Evolutionary conservation across 805 yeast species (phyloP), one percentile per base, ranked within the genome.

Genomic region (Metschnikowia orientalis): DNA sequence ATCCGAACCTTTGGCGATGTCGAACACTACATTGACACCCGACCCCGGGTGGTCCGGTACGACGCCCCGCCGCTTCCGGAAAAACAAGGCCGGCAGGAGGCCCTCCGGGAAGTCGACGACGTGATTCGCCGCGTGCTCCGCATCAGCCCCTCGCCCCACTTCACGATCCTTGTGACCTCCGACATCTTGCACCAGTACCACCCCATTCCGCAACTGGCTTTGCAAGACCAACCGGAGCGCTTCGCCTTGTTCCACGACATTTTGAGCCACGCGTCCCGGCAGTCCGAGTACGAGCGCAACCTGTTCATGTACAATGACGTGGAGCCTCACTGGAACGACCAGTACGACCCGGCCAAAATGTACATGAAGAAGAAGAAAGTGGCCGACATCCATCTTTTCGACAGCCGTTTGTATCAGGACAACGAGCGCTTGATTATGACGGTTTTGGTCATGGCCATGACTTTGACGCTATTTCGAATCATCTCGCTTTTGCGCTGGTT

Each of bases 81-180:
- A 6, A 52, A 51, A 4, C 44, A 32, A 9, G 50, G 48, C 21
- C 44, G 62, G 7, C 37, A 38, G 6, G 44, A 44, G 12, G 60
- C 59, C 1, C 50, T 77, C 19, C 44, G 53, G 9, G 50, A 58
- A 18, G 61, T 69, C 29, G 79, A 73, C 43, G 71, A 66, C 28
- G 57, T 63, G 28, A 46, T 85, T 8, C 63, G 81, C 32, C 65
- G 67, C 12, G 66, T 83, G 4, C 41, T 83, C n/a, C 71, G 83
- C 22, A 76, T 74, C 34, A 54, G 83, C 8, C 95, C 96, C 1
- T 69, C 89, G 0, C 95, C 95, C 0, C 73, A 75, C 39, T 71
- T 70, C 35, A 64, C 87, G 2, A 58, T 88, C 2, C 54, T 86
- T 2, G 63, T 77, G 37, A 75, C 88, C 4, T 51, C 62, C 10